These are phyloP conservation scores for Candida namnaoensis DNA, from an alignment of 805 yeast species.

Conservation along the genomic window DNA sequence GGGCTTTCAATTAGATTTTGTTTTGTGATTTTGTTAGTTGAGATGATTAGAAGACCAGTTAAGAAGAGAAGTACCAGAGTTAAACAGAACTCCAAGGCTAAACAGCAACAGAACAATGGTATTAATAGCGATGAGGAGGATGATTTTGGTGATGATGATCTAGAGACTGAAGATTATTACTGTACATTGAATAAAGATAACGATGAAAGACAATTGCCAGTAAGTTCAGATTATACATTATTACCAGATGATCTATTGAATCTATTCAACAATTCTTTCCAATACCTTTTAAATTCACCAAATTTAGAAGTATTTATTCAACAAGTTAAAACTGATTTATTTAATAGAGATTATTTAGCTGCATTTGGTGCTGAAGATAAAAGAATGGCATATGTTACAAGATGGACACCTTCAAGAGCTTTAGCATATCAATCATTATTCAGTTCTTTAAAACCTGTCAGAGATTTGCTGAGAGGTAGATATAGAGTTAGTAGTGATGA, in stretches of 20 bases:
- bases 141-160: conserved; percentile 1
- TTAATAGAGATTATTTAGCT: conserved; percentile 54
- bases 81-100: conserved; percentile 1
- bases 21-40: too few relatives aligned
- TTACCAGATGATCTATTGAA: conserved; percentile 14
- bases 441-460: conserved; percentile 35
- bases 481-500: neutral
- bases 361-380: conserved; percentile 63
- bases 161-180: too few relatives aligned
- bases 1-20: too few relatives aligned
- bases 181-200: neutral
- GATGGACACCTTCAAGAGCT: conserved; percentile 86
- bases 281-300: conserved; percentile 12
- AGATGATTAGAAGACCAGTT: too few relatives aligned
- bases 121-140: too few relatives aligned
- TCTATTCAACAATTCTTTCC: conserved; percentile 13
- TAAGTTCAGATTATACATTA: conserved; percentile 3
- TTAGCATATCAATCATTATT: conserved; percentile 66
- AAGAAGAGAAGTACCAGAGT: conserved; percentile 4
- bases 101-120: too few relatives aligned
- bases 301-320: conserved; percentile 40
- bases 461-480: conserved; percentile 21
- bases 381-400: conserved; percentile 65
- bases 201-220: neutral
- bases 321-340: conserved; percentile 59